These are phyloP conservation scores for Monascus ruber DNA, from an alignment of 2,329 filamentous ascomycete genomes.

Conservation along the genomic window DNA sequence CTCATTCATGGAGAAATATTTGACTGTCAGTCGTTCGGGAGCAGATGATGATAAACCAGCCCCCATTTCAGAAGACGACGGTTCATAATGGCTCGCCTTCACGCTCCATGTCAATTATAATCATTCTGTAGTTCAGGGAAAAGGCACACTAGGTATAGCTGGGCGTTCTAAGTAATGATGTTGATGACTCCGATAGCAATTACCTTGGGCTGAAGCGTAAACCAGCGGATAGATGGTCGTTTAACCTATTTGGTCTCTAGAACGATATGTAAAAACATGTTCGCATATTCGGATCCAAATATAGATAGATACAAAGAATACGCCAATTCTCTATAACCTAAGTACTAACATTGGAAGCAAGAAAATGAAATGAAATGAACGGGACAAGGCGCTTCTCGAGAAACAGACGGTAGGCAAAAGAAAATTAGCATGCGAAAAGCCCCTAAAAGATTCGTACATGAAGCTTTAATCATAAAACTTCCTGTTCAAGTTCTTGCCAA, in stretches of 20 bases:
- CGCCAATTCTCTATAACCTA: background rate
- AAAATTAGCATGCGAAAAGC: background rate
- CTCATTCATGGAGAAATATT: constrained; percentile 2
- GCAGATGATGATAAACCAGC: no score
- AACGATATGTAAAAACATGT: background rate
- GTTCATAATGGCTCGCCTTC: no score
- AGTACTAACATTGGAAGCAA: constrained; percentile 2
- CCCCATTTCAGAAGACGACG: no score
- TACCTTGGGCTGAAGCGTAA: no score
- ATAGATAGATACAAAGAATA: constrained; percentile 6
- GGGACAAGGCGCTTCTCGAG: background rate
- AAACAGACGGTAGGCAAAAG: constrained; percentile 8
- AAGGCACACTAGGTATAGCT: no score
- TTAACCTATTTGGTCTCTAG: no score
- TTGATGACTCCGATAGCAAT: no score
- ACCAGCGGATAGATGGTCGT: no score
- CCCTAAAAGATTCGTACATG: background rate
- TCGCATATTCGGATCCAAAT: constrained; percentile 3
- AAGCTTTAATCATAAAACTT: constrained; percentile 74
- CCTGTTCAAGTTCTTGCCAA: constrained; percentile 89
- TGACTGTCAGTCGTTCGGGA: no score
- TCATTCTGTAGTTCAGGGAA: no score
- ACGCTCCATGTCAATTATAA: no score
- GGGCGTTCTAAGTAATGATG: no score
- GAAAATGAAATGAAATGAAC: constrained; percentile 1